Evolutionary conservation across 1,284 basidiomycete species (phyloP).

Genomic region (Puccinia hordei): DNA sequence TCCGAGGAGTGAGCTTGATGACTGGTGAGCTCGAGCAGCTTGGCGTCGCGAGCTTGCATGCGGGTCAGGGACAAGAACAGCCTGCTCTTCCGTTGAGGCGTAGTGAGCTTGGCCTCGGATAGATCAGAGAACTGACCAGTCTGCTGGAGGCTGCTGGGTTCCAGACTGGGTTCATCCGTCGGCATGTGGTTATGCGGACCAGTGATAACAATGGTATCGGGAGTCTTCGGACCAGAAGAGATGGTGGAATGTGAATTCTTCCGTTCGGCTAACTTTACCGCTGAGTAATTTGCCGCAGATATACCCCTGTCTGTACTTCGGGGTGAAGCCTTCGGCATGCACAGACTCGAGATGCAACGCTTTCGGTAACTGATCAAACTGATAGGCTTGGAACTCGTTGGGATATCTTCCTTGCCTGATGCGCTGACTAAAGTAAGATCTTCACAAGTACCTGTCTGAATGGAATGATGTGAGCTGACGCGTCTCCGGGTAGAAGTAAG

Average conservation of each 20-base stretch:
- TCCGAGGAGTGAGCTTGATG: no score
- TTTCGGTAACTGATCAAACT: not conserved
- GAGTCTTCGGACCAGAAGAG: not conserved
- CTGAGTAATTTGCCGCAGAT: not conserved
- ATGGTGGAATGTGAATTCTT: not conserved
- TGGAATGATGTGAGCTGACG: not conserved
- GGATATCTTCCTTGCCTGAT: not conserved
- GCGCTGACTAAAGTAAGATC: not conserved
- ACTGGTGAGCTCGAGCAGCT: not conserved
- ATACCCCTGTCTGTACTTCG: not conserved
- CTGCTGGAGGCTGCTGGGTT: not conserved
- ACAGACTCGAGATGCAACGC: slow-evolving; percentile 9
- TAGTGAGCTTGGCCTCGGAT: not conserved
- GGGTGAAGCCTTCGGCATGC: not conserved
- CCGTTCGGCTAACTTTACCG: not conserved
- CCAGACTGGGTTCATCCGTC: not conserved
- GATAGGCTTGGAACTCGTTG: not conserved
- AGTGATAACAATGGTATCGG: slow-evolving; percentile 8
- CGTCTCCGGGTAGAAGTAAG: not conserved
- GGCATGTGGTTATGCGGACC: not conserved
- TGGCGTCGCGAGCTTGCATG: slow-evolving; percentile 11
- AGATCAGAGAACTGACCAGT: not conserved
- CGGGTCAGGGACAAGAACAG: not conserved
- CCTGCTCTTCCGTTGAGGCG: not conserved
- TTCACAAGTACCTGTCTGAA: not conserved